Conservation (phyloP, 2,329 filamentous ascomycete genomes). For the Epichloe hybrida region DNA sequence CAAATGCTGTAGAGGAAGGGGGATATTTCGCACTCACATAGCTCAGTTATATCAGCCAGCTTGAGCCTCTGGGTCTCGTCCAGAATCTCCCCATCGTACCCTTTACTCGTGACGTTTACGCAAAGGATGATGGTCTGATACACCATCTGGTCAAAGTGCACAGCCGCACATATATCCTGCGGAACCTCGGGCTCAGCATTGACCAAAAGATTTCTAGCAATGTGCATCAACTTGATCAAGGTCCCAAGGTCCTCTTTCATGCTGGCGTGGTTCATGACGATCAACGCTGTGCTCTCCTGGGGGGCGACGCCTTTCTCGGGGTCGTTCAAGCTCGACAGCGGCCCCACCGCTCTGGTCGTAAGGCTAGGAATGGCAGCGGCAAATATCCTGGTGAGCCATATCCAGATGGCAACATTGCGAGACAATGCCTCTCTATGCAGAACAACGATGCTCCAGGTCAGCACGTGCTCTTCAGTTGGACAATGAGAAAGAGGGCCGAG, state of each 20-base stretch:
- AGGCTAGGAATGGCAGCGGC: slow-evolving; percentile 46
- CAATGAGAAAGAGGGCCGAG: neutral
- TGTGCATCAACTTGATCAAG: slow-evolving; percentile 54
- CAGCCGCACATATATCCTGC: slow-evolving; percentile 51
- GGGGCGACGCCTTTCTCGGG: slow-evolving; percentile 42
- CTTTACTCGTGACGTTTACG: slow-evolving; percentile 54
- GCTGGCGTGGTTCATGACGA: slow-evolving; percentile 46
- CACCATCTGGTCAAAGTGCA: slow-evolving; percentile 52
- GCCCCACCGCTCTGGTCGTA: slow-evolving; percentile 44
- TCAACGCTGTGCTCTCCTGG: slow-evolving; percentile 48
- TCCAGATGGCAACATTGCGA: slow-evolving; percentile 51
- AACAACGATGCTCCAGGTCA: slow-evolving; percentile 6
- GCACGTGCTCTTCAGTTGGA: neutral
- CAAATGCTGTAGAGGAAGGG: neutral
- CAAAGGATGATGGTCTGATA: slow-evolving; percentile 53
- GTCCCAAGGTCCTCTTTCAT: slow-evolving; percentile 50
- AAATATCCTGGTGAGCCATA: slow-evolving; percentile 49
- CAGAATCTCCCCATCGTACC: slow-evolving; percentile 49
- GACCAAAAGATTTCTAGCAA: slow-evolving; percentile 50
- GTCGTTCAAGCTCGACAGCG: slow-evolving; percentile 37
- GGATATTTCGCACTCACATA: slow-evolving; percentile 32
- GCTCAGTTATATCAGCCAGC: slow-evolving; percentile 48
- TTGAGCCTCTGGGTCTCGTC: slow-evolving; percentile 44
- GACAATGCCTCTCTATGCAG: slow-evolving; percentile 40
- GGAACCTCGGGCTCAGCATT: slow-evolving; percentile 51